Evolutionary conservation across 768 basidiomycete genomes (phyloP), one percentile per base, ranked within the genome.

Genomic region (Dictyophora rubrovolvata): DNA sequence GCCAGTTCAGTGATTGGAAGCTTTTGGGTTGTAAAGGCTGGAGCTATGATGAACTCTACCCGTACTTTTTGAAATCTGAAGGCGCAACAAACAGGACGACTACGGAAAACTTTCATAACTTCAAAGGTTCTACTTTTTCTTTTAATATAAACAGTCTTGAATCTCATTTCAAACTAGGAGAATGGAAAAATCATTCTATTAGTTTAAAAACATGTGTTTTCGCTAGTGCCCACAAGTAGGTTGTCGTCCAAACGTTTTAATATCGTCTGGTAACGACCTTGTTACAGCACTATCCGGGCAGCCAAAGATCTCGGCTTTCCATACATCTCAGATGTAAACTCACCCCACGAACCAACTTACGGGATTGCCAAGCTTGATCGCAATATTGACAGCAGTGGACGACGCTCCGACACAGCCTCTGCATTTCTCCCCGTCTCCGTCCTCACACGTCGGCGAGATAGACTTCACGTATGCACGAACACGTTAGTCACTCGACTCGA

Each of bases 31-130:
- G 67, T 22, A 56, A 65, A 37, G 72, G 72, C 0, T 76, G 74
- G 73, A 63, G 65, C 4, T 76, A 70, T 61, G 62, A 69, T 9
- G 70, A 71, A 6, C 51, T 75, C 18, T 60, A 67, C 61, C 68
- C 66, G 2, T 73, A 67, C 47, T 75, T 74, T 55, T 48, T 63
- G 22, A 75, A 70, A 61, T 69, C 70, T 5, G 69, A 76, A 33
- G 22, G 42, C 12, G 46, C 55, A n/a, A 34, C 51, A 12, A 18
- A 20, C 20, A 48, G 21, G 5, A 20, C 10, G 18, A 1, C 9
- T 22, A 11, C 18, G 11, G 18, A n/a, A 6, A 46, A 56, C 7
- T 23, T 5, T 23, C 55, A 56, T 21, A 46, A 46, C 20, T 9
- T 35, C 28, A 46, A 11, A 9, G n/a, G 55, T 35, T 48, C 21